Base-by-base conservation (phyloP, 257 asterid genomes). In the Thymus mandschuricus region DNA sequence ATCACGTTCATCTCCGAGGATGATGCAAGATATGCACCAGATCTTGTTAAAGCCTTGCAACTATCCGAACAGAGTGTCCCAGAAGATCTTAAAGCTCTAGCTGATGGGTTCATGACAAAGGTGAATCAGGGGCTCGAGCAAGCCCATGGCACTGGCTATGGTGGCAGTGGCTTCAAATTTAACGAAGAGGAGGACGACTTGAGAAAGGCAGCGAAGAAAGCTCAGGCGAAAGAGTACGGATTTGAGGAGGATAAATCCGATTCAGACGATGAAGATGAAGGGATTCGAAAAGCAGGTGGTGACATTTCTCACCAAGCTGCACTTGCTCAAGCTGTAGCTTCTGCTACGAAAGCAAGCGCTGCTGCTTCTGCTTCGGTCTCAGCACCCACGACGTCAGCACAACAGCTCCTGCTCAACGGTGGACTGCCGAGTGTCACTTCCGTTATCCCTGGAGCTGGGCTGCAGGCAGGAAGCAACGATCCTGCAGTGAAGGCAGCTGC, bases 151-250 rank as follows among this genome's bases (percentile, higher is more conserved):
- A 89, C 98, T 44, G 98, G 98, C 56, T 92, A 87, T 48, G 96
- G 98, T 50, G 98, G 96, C 13, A 89, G 96, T 57, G 96, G 98
- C 62, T 89, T 89, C 79, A 92, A 92, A 70, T 92, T 92, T 69
- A 92, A 92, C 30, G 94, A 92, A 81, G 98, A 85, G 81, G 97
- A 92, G 77, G 97, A 92, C 71, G 97, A 92, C 72, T 89, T 86
- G 71, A 86, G 96, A 74, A 87, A 67, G 83, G 96, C 98, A 0
- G 96, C 93, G 28, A 89, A 89, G 86, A 92, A 92, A 81, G 98
- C 98, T 35, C 97, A 92, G 89, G 96, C 96, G 5, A 92, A 85
- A 69, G 93, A 86, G 64, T 89, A 87, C 35, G 96, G 96, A 4
- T 89, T 86, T 31, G 96, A 82, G 88, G 98, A 92, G 57, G 96